phyloP scores from a whole-genome alignment of 352 stramenopile species.

The Phytophthora ohioensis region DNA sequence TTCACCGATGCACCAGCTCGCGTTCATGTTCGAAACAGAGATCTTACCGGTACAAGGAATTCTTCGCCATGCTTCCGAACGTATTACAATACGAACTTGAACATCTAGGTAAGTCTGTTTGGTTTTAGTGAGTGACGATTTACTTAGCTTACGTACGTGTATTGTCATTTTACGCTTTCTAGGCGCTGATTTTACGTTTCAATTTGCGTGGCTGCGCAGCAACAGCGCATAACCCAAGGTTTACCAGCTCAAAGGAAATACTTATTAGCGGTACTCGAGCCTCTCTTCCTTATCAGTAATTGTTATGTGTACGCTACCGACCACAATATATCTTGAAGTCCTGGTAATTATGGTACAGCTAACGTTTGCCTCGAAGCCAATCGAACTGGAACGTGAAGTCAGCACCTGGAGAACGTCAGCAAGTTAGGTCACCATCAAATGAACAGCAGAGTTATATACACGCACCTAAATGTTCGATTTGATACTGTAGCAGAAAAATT shows the following conservation, averaged over 20 bases:
- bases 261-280: too few relatives aligned
- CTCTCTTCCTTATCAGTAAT: too few relatives aligned
- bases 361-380: slow-evolving; percentile 22
- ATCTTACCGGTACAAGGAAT: slow-evolving; percentile 13
- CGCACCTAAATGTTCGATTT: slow-evolving; percentile 30
- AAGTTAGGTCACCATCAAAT: too few relatives aligned
- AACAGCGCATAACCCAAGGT: neutral
- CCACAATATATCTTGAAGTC: too few relatives aligned
- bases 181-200: slow-evolving; percentile 43
- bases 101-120: slow-evolving; percentile 13
- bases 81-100: slow-evolving; percentile 25
- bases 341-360: too few relatives aligned
- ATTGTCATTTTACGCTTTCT: neutral
- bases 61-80: slow-evolving; percentile 16
- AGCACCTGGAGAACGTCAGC: slow-evolving; percentile 8
- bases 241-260: too few relatives aligned
- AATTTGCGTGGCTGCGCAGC: slow-evolving; percentile 35
- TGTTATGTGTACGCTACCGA: too few relatives aligned
- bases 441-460: neutral
- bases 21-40: slow-evolving; percentile 51
- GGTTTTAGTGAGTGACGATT: too few relatives aligned
- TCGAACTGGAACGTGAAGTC: slow-evolving; percentile 45
- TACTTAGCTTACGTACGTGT: too few relatives aligned
- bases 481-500: slow-evolving; percentile 29
- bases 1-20: slow-evolving; percentile 41